phyloP scores from a whole-genome alignment of 805 yeast species.

The Teunomyces tritomae region DNA sequence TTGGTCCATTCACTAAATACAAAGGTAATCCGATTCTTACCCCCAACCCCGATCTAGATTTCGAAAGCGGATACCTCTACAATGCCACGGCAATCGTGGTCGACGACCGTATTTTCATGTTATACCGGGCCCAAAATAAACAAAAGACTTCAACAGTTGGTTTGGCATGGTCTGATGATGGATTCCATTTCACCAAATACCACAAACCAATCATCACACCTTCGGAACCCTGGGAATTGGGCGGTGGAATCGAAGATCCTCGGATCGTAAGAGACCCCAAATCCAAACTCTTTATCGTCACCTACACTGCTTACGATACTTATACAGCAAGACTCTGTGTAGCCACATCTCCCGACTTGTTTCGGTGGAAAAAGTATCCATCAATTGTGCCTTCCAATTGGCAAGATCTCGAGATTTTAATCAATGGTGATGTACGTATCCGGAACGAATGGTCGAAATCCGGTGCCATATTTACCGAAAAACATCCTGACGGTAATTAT shows the following conservation, averaged over 20 bases:
- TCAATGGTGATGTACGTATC: constrained; percentile 23
- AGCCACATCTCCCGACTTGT: constrained; percentile 35
- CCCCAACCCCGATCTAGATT: constrained; percentile 37
- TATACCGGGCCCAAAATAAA: constrained; percentile 39
- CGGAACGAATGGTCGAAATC: constrained; percentile 41
- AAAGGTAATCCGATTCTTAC: constrained; percentile 35
- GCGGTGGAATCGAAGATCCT: constrained; percentile 45
- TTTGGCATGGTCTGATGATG: constrained; percentile 41
- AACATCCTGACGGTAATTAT: constrained; percentile 30
- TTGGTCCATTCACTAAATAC: constrained; percentile 40
- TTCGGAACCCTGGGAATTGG: constrained; percentile 38
- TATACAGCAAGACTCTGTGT: constrained; percentile 36
- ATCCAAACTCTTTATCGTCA: constrained; percentile 33
- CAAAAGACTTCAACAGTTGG: constrained; percentile 35
- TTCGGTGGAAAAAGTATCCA: constrained; percentile 38
- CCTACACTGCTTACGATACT: constrained; percentile 41
- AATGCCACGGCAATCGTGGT: constrained; percentile 44
- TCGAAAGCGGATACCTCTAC: constrained; percentile 38
- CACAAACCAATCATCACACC: constrained; percentile 32
- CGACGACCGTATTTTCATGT: constrained; percentile 32
- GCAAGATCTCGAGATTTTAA: constrained; percentile 30
- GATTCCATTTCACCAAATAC: constrained; percentile 29
- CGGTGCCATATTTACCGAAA: constrained; percentile 38
- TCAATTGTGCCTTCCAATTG: constrained; percentile 31
- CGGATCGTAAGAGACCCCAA: constrained; percentile 38